Conservation (phyloP, 129 eudicot species). For the Escallonia rubra region DNA sequence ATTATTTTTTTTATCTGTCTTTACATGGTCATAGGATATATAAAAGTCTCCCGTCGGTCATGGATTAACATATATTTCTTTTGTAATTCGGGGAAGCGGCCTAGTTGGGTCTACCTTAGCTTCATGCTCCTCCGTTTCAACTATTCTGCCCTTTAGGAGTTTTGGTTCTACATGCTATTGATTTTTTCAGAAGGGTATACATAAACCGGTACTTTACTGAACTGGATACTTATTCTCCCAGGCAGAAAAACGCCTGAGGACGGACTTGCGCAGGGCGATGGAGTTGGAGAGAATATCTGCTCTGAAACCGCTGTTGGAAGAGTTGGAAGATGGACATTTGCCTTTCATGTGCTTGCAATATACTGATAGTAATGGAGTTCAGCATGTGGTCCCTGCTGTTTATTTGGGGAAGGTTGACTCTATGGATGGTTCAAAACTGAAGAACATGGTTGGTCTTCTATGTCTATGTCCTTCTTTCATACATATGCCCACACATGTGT, state of each 20-base stretch:
- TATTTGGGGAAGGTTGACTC: slow-evolving; percentile 70
- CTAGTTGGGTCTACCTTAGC: too few species aligned
- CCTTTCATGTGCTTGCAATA: slow-evolving; percentile 80
- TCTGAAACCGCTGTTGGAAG: slow-evolving; percentile 60
- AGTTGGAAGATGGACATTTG: slow-evolving; percentile 50
- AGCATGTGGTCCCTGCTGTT: slow-evolving; percentile 70
- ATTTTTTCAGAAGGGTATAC: too few species aligned
- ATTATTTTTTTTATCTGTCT: too few species aligned
- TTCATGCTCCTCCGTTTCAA: too few species aligned
- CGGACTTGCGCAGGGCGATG: slow-evolving; percentile 65
- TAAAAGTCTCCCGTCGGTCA: too few species aligned
- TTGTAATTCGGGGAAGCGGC: too few species aligned
- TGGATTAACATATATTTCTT: too few species aligned
- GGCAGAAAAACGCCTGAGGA: slow-evolving; percentile 75
- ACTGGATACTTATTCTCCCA: slow-evolving; percentile 14
- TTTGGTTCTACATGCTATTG: too few species aligned
- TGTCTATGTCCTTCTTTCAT: slow-evolving; percentile 5
- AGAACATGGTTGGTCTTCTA: slow-evolving; percentile 46
- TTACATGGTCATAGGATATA: too few species aligned
- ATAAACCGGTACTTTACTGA: too few species aligned
- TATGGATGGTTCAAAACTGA: slow-evolving; percentile 49
- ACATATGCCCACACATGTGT: too few species aligned
- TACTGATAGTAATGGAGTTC: slow-evolving; percentile 63
- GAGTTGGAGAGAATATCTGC: slow-evolving; percentile 77
- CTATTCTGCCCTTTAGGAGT: too few species aligned